Conservation (phyloP, 257 asterid species). For the Nicotiana noctiflora region DNA sequence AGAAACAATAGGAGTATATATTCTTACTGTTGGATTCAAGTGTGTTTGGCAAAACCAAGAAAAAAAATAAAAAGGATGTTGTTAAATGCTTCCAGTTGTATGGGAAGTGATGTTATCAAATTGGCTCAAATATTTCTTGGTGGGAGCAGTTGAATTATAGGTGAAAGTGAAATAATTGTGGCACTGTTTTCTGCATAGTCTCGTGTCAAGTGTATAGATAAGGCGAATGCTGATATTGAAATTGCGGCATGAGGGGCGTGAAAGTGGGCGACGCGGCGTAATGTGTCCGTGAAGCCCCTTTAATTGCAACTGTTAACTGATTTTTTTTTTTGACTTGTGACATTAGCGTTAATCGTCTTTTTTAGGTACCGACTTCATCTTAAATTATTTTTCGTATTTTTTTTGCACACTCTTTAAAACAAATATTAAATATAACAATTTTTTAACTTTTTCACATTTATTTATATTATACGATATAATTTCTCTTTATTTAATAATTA, state of each 20-base stretch:
- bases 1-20: not conserved
- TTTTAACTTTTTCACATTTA: too few relatives aligned
- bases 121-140: not conserved
- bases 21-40: conserved; percentile 1
- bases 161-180: not conserved
- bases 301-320: not conserved
- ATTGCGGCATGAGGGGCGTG: not conserved
- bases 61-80: not conserved
- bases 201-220: not conserved
- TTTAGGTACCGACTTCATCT: too few relatives aligned
- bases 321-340: not conserved
- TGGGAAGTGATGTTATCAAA: conserved; percentile 3
- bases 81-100: not conserved
- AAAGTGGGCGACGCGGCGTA: not conserved
- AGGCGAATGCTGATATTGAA: not conserved
- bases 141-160: not conserved
- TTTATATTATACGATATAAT: too few relatives aligned
- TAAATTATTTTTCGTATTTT: too few relatives aligned
- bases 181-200: not conserved
- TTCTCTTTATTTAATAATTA: too few relatives aligned
- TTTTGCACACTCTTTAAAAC: too few relatives aligned
- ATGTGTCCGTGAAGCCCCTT: not conserved
- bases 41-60: not conserved
- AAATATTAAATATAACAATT: too few relatives aligned
- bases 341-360: too few relatives aligned